phyloP scores from a whole-genome alignment of 176 grass and related monocot genomes.

The Chloris gayana region DNA sequence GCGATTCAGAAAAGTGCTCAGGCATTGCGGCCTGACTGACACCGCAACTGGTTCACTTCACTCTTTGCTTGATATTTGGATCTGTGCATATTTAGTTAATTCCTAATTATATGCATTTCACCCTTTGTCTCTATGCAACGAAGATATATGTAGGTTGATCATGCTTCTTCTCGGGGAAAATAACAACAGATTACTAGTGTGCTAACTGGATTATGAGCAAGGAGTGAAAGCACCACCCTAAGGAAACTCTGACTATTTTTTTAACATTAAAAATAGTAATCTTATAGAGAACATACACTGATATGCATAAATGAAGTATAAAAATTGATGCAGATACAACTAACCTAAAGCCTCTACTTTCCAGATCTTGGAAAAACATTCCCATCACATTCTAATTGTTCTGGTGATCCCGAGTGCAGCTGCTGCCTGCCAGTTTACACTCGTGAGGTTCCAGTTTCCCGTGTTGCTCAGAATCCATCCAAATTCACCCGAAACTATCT shows the following conservation, averaged over 20 bases:
- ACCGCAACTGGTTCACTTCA: not conserved
- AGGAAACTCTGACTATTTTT: not conserved
- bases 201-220: not conserved
- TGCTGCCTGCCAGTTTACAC: not conserved
- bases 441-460: not conserved
- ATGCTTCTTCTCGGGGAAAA: not conserved
- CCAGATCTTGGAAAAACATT: not conserved
- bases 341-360: slow-evolving; percentile 35
- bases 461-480: not conserved
- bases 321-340: slow-evolving; percentile 17
- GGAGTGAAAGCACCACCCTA: not conserved
- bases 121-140: not conserved
- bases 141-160: not conserved
- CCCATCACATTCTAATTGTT: not conserved
- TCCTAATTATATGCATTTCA: not conserved
- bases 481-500: not conserved
- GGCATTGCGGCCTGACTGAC: not conserved
- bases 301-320: not conserved
- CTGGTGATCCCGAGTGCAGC: not conserved
- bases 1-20: too few species aligned
- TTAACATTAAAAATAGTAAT: slow-evolving; percentile 4
- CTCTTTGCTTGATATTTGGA: not conserved
- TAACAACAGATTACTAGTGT: not conserved
- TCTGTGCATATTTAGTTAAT: not conserved
- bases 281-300: slow-evolving; percentile 7